Evolutionary conservation across 2,329 filamentous ascomycete species (phyloP), one percentile per base, ranked within the genome.

Genomic region (Juglanconis sp.): DNA sequence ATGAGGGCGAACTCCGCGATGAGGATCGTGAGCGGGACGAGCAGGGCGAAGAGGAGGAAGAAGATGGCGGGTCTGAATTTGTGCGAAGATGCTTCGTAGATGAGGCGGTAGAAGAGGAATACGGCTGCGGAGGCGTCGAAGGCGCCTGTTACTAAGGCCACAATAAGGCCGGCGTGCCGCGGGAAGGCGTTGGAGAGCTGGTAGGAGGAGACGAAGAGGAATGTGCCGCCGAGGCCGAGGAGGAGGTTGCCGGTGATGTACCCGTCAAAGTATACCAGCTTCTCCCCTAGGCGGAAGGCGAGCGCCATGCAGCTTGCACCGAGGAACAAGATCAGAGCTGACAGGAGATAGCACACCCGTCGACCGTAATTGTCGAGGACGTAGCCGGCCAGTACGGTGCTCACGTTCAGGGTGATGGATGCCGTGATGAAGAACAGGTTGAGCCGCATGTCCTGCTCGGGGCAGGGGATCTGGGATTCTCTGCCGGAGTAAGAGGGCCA

Each of bases 301-400:
- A 61, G 40, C 30, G 53, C 48, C 61, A 86, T 62, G 36, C 83
- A 79, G 5, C 87, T 88, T 10, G 81, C 65, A 0, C 81, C 76
- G 17, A 90, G 77, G 64, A 83, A 82, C 31, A 90, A 77, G 64
- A 84, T 82, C 44, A 83, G 60, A 50, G 83, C 81, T 15, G 87
- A 86, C 52, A 86, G 79, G 17, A 88, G 75, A 24, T 86, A 86
- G 63, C 85, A 84, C 2, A 86, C 74, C 56, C 86, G 81, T 32
- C 87, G 86, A 8, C 88, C 88, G 67, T 81, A 89, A 46, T 81
- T 79, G 73, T 90, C 88, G 32, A 91, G 77, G 11, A 88, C 81
- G 2, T 85, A 86, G 34, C 88, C 88, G 3, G 88, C 85, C 13
- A 87, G 82, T 10, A 91, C 76, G 9, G 87, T 87, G 50, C 81